Evolutionary conservation across 1,284 basidiomycete genomes (phyloP), one percentile per base, ranked within the genome.

Genomic region (Chondrostereum purpureum): DNA sequence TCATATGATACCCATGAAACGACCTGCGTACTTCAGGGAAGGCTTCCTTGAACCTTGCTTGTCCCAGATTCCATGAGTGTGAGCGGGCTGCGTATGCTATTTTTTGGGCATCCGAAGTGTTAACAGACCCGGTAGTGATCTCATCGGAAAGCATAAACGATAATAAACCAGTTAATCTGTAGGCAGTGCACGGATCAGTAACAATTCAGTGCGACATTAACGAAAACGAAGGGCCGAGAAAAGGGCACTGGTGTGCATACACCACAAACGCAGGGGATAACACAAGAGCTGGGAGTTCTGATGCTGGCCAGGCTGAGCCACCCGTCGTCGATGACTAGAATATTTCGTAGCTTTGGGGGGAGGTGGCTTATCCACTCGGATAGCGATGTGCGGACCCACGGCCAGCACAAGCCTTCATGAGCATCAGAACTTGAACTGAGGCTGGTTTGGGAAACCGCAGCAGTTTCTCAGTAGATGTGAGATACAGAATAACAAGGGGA

Each of bases 61-160:
- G 87, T 27, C 68, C 63, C 35, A 92, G 58, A 62, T 97, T 97
- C 81, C 88, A 95, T 0, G 72, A 65, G 61, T 97, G 93, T 60
- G 88, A 92, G 47, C 83, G 77, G 3, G 72, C 67, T 0, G 93
- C 92, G 48, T 91, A 83, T 0, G 70, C 65, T 43, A 78, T 78
- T 64, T 93, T 93, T 58, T 95, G 87, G 3, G 74, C 70, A 40
- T 86, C 81, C n/a, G 83, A 79, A 0, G 88, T 84, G 13, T 79
- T 88, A 37, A 95, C 81, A 1, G 88, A 91, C 10, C 93, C 93
- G 0, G 93, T 94, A 0, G 93, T 97, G 79, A 96, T 92, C 70
- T 97, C 93, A 57, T 97, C 92, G 2, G 89, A 86, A 44, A 94
- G 77, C 94, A 96, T 96, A 69, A 97, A 97, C 4, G 90, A 93